Base-by-base conservation (phyloP, 441 rosid genomes). In the Euphorbia celastroides region DNA sequence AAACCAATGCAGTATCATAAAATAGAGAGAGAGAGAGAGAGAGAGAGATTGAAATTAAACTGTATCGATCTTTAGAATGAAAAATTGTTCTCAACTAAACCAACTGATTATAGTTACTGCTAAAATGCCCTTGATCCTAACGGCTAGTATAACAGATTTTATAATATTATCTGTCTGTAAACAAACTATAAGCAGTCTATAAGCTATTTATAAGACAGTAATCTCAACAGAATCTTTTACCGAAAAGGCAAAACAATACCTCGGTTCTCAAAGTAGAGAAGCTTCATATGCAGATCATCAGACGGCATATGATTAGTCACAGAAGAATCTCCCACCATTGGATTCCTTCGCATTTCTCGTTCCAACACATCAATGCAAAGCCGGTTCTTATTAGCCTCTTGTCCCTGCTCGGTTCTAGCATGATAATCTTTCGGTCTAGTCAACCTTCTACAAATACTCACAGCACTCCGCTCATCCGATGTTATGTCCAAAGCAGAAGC, bases 361-460 rank as follows among this genome's bases (percentile, higher is more conserved):
- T 93, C 98, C 22, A 93, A 81, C 44, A 91, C 64, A 78, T 89
- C 97, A 28, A 93, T 83, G 73, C 98, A 93, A 31, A 93, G 68
- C 26, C 90, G 78, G 50, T 83, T 84, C 61, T 87, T 91, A 74
- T 87, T 89, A n/a, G 97, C 66, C 74, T 84, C 89, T 77, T 87
- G 79, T 26, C 94, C 97, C 60, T 80, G 84, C 79, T 78, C 79
- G 5, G 70, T 82, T 74, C 84, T 83, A 44, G 81, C 78, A 70
- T 77, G 77, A 69, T 93, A 93, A 77, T 93, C 97, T 78, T 93
- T 93, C 5, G 85, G 94, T 74, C 87, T 86, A 0, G 97, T 93
- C 27, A 86, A 69, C 71, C 96, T 85, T 71, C 87, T 83, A 73
- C 96, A 86, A 65, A 93, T 86, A 58, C 77, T 81, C 64, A 88